phyloP scores from a whole-genome alignment of 495 filamentous ascomycete genomes.

The Durotheca rogersii region DNA sequence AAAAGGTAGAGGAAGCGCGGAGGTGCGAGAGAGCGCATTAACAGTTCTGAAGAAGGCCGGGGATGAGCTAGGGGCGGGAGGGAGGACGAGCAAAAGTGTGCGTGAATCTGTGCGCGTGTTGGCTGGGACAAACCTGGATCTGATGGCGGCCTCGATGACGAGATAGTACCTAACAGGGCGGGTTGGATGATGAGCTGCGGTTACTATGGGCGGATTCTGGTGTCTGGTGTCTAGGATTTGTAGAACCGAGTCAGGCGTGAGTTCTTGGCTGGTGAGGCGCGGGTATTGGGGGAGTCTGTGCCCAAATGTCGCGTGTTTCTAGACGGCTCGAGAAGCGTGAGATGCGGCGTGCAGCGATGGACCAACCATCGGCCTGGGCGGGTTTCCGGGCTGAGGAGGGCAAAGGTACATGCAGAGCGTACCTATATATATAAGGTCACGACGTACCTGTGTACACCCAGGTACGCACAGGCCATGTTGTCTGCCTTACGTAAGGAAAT shows the following conservation, averaged over 20 bases:
- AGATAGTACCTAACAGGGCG: no score
- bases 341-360: constrained; percentile 1
- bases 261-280: neutral
- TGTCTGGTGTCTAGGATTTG: no score
- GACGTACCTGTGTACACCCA: neutral
- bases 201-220: no score
- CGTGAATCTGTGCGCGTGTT: no score
- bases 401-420: no score
- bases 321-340: constrained; percentile 8
- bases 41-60: neutral
- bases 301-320: constrained; percentile 27
- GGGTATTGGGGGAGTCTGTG: constrained; percentile 9
- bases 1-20: neutral
- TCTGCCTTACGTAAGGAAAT: neutral
- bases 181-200: no score
- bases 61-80: neutral
- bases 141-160: no score
- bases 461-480: neutral
- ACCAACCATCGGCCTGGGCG: constrained; percentile 12
- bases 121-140: no score
- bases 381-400: no score
- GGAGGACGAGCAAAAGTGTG: no score
- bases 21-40: neutral
- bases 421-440: no score
- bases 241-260: neutral